Evolutionary conservation across 2,329 filamentous ascomycete species (phyloP).

Genomic region (Phoma herbarum): DNA sequence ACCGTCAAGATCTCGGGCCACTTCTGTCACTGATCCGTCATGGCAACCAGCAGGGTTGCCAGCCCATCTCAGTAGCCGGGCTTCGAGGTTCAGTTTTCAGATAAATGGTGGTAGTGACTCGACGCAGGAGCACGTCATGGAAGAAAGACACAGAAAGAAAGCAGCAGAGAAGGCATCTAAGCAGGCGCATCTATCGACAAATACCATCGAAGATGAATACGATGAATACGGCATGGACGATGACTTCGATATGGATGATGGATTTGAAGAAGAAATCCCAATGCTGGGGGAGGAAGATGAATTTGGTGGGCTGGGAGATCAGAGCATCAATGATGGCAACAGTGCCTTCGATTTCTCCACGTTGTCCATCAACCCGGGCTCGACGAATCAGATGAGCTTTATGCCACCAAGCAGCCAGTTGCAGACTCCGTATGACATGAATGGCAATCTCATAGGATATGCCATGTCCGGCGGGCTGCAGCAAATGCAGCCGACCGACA

Average conservation of each 20-base stretch:
- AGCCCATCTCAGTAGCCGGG: slow-evolving; percentile 67
- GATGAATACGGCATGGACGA: slow-evolving; percentile 53
- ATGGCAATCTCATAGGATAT: slow-evolving; percentile 46
- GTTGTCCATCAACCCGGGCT: slow-evolving; percentile 33
- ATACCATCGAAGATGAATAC: slow-evolving; percentile 48
- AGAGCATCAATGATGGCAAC: slow-evolving; percentile 35
- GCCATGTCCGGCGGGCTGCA: slow-evolving; percentile 42
- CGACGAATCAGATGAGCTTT: slow-evolving; percentile 32
- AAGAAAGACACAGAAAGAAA: slow-evolving; percentile 75
- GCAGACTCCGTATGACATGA: slow-evolving; percentile 41
- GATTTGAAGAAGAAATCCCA: slow-evolving; percentile 73
- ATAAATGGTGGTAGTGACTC: slow-evolving; percentile 76
- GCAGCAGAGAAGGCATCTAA: slow-evolving; percentile 67
- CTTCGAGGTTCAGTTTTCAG: slow-evolving; percentile 83
- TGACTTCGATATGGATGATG: slow-evolving; percentile 64
- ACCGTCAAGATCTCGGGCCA: slow-evolving; percentile 47
- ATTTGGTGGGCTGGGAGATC: slow-evolving; percentile 37
- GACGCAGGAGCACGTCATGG: slow-evolving; percentile 71
- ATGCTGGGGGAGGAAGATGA: slow-evolving; percentile 54
- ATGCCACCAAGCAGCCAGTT: slow-evolving; percentile 35
- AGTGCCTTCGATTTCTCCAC: slow-evolving; percentile 47
- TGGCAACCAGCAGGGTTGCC: slow-evolving; percentile 51
- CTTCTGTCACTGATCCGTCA: slow-evolving; percentile 48
- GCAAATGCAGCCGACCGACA: slow-evolving; percentile 11
- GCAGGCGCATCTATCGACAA: slow-evolving; percentile 47